A percentile compares a stretch with the other conserved stretches of the same genome.
Conservation (phyloP, 805 yeast species). For the Wickerhamiella brachini region DNA sequence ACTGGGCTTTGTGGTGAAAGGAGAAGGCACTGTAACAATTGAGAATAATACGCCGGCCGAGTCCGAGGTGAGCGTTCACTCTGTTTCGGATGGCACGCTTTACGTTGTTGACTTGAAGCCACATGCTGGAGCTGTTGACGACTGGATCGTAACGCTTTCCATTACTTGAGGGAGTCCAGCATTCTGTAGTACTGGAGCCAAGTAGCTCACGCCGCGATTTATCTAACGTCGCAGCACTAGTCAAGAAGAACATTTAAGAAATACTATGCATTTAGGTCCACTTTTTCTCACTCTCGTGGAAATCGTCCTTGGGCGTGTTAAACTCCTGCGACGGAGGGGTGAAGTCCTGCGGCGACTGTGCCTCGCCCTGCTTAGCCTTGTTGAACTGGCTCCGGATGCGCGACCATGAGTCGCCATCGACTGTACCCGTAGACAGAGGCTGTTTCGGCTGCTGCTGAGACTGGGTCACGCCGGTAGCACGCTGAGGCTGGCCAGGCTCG, state of each 20-base stretch:
- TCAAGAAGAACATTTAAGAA: not conserved
- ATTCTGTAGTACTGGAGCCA: not conserved
- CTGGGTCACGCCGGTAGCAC: not conserved
- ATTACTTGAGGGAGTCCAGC: not conserved
- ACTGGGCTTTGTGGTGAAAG: not conserved
- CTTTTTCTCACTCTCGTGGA: conserved; percentile 14
- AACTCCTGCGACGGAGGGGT: not conserved
- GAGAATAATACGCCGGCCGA: not conserved
- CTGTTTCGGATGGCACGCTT: not conserved
- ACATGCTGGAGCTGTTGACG: not conserved
- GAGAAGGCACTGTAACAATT: not conserved
- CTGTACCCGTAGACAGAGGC: not conserved
- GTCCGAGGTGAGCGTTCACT: not conserved
- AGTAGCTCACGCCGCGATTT: too few relatives aligned
- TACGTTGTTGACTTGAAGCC: not conserved
- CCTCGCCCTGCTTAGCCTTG: not conserved
- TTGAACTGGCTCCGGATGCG: not conserved
- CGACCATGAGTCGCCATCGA: conserved; percentile 2
- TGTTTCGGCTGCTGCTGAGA: not conserved
- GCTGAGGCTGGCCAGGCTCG: not conserved
- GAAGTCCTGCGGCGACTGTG: not conserved
- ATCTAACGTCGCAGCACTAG: too few relatives aligned
- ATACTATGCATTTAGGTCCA: conserved; percentile 7
- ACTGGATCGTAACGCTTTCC: not conserved
- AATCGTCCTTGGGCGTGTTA: conserved; percentile 9